Evolutionary conservation across 2,329 filamentous ascomycete species (phyloP).

Genomic region (Fusarium sp.): DNA sequence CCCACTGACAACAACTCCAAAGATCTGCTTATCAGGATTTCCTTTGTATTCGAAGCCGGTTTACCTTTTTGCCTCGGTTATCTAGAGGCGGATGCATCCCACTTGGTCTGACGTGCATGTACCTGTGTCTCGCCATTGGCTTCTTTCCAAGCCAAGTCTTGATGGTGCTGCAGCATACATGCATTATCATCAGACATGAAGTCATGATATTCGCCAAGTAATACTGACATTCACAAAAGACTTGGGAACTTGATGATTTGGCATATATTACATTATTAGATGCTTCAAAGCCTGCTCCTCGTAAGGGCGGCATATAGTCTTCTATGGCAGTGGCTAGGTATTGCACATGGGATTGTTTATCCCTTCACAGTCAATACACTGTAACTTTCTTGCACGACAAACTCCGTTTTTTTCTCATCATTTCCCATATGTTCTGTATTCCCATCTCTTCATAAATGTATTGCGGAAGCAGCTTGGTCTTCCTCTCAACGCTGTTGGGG

Average conservation of each 20-base stretch:
- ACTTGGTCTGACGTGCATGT: no score
- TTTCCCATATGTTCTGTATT: conserved; percentile 41
- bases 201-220: neutral
- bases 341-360: conserved; percentile 29
- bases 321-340: neutral
- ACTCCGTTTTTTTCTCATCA: conserved; percentile 26
- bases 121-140: no score
- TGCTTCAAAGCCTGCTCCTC: conserved; percentile 29
- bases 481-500: conserved; percentile 45
- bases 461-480: conserved; percentile 34
- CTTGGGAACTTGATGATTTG: conserved; percentile 3
- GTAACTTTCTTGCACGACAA: conserved; percentile 30
- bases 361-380: conserved; percentile 17
- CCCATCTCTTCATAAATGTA: conserved; percentile 40
- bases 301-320: conserved; percentile 23
- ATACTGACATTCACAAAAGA: conserved; percentile 14
- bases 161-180: no score
- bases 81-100: no score
- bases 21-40: no score
- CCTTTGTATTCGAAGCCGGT: no score
- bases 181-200: neutral
- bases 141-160: no score
- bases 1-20: no score
- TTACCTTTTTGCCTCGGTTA: no score
- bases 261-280: conserved; percentile 24